Percentiles rank a stretch among this genome's conserved stretches.
Conservation (phyloP, 306 rosid genomes). For the Alnus glutinosa region DNA sequence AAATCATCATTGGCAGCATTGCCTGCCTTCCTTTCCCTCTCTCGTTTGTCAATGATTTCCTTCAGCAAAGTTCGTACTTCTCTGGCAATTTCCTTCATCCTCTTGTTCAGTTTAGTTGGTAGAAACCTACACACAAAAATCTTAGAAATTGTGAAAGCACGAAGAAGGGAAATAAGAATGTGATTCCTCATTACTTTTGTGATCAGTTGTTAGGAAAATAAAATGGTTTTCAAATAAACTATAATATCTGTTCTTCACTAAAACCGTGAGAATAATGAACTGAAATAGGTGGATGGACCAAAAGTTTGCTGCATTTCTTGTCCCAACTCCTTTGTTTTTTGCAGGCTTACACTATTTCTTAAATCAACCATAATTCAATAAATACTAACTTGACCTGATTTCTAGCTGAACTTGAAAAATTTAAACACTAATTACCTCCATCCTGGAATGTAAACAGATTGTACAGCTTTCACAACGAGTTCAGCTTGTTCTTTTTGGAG, state of each 20-base stretch:
- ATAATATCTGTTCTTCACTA: too few relatives aligned
- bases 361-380: too few relatives aligned
- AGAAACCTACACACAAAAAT: slow-evolving; percentile 24
- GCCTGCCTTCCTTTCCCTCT: slow-evolving; percentile 14
- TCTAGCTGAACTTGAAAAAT: neutral
- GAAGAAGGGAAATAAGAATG: too few relatives aligned
- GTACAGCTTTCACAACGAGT: neutral
- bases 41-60: slow-evolving; percentile 37
- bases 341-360: too few relatives aligned
- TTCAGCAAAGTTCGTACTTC: slow-evolving; percentile 21
- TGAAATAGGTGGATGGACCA: too few relatives aligned
- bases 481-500: slow-evolving; percentile 23
- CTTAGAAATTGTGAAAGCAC: too few relatives aligned
- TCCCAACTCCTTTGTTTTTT: too few relatives aligned
- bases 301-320: too few relatives aligned
- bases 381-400: too few relatives aligned
- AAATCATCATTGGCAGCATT: slow-evolving; percentile 27
- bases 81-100: slow-evolving; percentile 29
- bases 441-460: slow-evolving; percentile 32
- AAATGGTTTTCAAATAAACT: too few relatives aligned
- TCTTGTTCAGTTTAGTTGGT: slow-evolving; percentile 36
- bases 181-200: neutral
- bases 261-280: too few relatives aligned
- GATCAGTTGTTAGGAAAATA: too few relatives aligned
- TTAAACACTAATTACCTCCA: slow-evolving; percentile 39